Base-by-base conservation (phyloP, 2,329 filamentous ascomycete species). In the Berkeleyomyces basicola region DNA sequence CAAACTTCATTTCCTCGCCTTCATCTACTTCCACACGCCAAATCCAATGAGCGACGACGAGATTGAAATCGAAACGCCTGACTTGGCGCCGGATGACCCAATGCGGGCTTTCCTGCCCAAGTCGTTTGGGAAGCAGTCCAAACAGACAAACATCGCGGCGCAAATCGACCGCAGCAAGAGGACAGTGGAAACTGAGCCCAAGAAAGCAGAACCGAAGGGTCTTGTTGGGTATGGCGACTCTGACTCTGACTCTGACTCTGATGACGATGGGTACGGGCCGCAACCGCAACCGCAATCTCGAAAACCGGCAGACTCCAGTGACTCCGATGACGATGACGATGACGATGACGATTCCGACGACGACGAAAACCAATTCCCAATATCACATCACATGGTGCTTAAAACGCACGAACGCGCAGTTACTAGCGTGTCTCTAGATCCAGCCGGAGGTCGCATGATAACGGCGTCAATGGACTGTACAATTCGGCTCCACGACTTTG, bases 391-490 rank as follows among this genome's bases (percentile, higher is more conserved):
- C 74, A 81, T 99, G 72, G 77, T 95, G 37, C 79, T 97, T 71
- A 95, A 95, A 74, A 95, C 92, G 11, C 93, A 99, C 72, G 88
- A 93, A 43, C 85, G 88, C 65, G 84, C 91, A 4, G 83, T 97
- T 49, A 96, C 92, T 5, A 86, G 88, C 0, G 79, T 90, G 63
- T 86, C 91, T 1, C 78, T 96, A 58, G 93, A 99, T 73, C 85
- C 88, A 0, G 84, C 90, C 0, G 93, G 93, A 9, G 86, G 85
- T 57, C 83, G 93, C 68, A 77, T 99, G 70, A 84, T 92, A 58
- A 93, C 90, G n/a, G 91, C 88, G 31, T 96, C 91, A 4, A 87
- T 86, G 65, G 93, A 99, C 73, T 95, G 90, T 72, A 88, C 84
- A 1, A 77, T 97, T 69, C 97, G 96, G 71, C 79, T 99, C 16